Conservation (phyloP, 2,329 filamentous ascomycete species). For the Dryadomyces quercus-mongolicae region DNA sequence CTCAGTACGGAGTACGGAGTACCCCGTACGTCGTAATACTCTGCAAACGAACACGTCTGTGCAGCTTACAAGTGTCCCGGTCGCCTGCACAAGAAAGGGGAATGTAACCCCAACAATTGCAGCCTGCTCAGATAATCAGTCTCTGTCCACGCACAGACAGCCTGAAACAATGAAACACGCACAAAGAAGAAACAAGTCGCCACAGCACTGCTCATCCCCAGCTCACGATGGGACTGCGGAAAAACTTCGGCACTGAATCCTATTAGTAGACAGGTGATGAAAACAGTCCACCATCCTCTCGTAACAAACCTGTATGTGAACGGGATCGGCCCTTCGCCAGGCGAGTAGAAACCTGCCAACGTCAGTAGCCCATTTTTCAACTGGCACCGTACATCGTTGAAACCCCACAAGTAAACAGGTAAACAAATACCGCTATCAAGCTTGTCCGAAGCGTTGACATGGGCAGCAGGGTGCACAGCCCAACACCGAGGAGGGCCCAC, state of each 20-base stretch:
- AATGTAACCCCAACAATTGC: constrained; percentile 50
- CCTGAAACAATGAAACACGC: neutral
- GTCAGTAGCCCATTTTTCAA: too few species aligned
- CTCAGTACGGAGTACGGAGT: too few species aligned
- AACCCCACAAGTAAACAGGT: constrained; percentile 14
- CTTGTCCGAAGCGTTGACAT: constrained; percentile 20
- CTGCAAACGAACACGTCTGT: neutral
- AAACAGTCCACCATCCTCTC: neutral
- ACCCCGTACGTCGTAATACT: too few species aligned
- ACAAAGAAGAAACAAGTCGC: constrained; percentile 44
- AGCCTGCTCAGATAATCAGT: constrained; percentile 22
- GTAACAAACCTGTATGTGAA: constrained; percentile 42
- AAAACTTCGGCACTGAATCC: constrained; percentile 49
- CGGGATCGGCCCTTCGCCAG: constrained; percentile 51
- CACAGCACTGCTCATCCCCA: constrained; percentile 38
- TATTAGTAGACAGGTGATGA: neutral
- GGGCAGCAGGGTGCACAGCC: constrained; percentile 41
- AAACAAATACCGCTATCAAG: constrained; percentile 38
- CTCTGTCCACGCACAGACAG: neutral
- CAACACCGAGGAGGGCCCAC: constrained; percentile 51
- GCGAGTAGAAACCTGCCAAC: constrained; percentile 16
- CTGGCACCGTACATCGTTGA: too few species aligned
- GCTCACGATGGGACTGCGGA: constrained; percentile 57
- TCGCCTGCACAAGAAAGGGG: constrained; percentile 20
- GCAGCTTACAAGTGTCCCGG: neutral